phyloP scores from a whole-genome alignment of 352 stramenopile genomes.

The Phytophthora pistaciae region DNA sequence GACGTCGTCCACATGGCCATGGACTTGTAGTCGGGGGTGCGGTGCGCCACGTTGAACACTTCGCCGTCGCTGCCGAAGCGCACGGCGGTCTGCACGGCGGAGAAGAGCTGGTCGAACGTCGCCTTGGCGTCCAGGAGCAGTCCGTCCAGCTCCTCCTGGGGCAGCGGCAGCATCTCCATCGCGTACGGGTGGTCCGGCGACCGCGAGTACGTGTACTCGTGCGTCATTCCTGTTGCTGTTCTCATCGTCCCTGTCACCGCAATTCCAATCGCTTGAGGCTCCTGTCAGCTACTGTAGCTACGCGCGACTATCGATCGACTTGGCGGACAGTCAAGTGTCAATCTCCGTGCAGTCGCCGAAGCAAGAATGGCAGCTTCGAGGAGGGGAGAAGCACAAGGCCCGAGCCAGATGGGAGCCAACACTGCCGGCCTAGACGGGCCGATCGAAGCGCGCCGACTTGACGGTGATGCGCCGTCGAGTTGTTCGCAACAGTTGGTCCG shows the following conservation, averaged over 20 bases:
- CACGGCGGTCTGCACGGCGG: conserved; percentile 44
- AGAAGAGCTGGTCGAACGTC: conserved; percentile 50
- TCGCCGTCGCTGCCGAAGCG: conserved; percentile 45
- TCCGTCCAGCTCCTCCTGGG: conserved; percentile 39
- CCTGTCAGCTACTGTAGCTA: background rate
- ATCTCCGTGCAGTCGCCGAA: conserved; percentile 9
- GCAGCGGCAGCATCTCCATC: conserved; percentile 50
- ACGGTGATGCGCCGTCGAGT: conserved; percentile 26
- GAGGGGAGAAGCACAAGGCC: background rate
- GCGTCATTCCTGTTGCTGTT: conserved; percentile 18
- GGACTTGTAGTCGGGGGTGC: conserved; percentile 43
- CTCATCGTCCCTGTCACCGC: too few species aligned
- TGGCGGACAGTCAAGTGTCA: conserved; percentile 5
- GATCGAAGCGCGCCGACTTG: conserved; percentile 8
- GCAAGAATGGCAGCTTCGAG: background rate
- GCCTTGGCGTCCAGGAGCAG: conserved; percentile 40
- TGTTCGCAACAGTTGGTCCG: conserved; percentile 36
- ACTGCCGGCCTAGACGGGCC: background rate
- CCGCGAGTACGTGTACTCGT: conserved; percentile 55
- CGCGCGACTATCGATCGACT: conserved; percentile 16
- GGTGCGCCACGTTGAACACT: conserved; percentile 46
- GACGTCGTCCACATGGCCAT: conserved; percentile 71
- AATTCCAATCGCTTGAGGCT: conserved; percentile 4
- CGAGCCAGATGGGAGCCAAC: background rate
- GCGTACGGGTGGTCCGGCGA: conserved; percentile 61